Conservation (phyloP, 768 basidiomycete genomes). For the Trametopsis cervina region DNA sequence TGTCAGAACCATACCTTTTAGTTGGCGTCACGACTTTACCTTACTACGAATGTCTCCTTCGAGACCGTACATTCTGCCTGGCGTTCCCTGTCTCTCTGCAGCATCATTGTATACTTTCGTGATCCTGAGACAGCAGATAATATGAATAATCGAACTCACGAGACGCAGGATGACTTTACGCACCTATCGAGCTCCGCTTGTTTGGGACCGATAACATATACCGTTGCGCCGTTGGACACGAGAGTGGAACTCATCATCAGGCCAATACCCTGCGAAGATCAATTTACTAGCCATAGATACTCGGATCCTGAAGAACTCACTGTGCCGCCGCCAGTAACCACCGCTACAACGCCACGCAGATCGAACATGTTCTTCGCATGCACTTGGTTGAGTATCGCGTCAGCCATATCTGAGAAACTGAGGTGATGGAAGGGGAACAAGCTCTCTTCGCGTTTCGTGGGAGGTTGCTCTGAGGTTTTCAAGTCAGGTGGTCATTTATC, state of each 20-base stretch:
- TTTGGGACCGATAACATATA: slow-evolving; percentile 40
- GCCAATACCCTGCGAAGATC: slow-evolving; percentile 47
- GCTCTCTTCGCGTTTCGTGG: too few relatives aligned
- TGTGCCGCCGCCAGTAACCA: slow-evolving; percentile 39
- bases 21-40: too few relatives aligned
- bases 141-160: background rate
- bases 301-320: too few relatives aligned
- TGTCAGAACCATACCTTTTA: too few relatives aligned
- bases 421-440: too few relatives aligned
- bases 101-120: slow-evolving; percentile 32
- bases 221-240: slow-evolving; percentile 40
- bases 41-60: slow-evolving; percentile 36
- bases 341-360: slow-evolving; percentile 36
- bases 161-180: background rate
- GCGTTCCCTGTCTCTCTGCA: slow-evolving; percentile 19
- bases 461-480: too few relatives aligned
- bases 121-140: slow-evolving; percentile 19
- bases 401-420: slow-evolving; percentile 15
- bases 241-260: slow-evolving; percentile 43
- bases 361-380: slow-evolving; percentile 34
- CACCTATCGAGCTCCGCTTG: slow-evolving; percentile 35
- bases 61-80: slow-evolving; percentile 34
- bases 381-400: slow-evolving; percentile 27
- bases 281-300: too few relatives aligned
- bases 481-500: too few relatives aligned